Base-by-base conservation (phyloP, 306 rosid species). In the Canavalia ensiformis region DNA sequence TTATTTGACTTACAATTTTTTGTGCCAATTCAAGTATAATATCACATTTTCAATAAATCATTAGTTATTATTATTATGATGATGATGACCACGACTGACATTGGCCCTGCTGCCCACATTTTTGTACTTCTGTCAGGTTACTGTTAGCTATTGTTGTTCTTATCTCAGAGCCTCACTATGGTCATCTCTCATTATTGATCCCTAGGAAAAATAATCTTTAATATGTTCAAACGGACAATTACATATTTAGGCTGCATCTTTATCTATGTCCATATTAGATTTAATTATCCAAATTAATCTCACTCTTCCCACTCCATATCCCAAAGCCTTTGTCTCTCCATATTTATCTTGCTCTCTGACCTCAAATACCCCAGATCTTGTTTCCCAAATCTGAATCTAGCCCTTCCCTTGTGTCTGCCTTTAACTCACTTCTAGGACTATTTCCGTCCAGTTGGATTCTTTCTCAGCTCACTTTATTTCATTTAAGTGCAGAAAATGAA, bases 401-500 rank as follows among this genome's bases (percentile, higher is more conserved):
- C 29, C 47, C 63, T 60, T 41, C 35, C 51, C 12, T 47, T 29
- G 8, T 55, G 42, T 56, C 34, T 56, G 10, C 33, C 55, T 70
- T 73, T 57, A 13, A 84, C 4, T 68, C 37, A 3, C 67, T 37
- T 46, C 57, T 30, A 49, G 33, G 59, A 79, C 52, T 74, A 75
- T 60, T 75, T 55, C 46, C 41, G 44, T 39, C 25, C 50, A 29
- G 55, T 50, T 39, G 54, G 60, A 72, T 33, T 54, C 72, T 76
- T 50, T 52, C 54, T 63, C 30, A 52, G 51, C 30, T 55, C 29
- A 59, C 51, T 46, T 80, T 37, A 74, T 63, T 65, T 52, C 46
- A 56, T 63, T 29, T 45, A 77, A 59, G 62, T 60, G 55, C 57
- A 72, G 50, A 70, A 54, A 68, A 77, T 49, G 69, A 45, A 86